Base-by-base conservation (phyloP, 192 early-diverging fungal species). In the Polychytrium aggregatum region DNA sequence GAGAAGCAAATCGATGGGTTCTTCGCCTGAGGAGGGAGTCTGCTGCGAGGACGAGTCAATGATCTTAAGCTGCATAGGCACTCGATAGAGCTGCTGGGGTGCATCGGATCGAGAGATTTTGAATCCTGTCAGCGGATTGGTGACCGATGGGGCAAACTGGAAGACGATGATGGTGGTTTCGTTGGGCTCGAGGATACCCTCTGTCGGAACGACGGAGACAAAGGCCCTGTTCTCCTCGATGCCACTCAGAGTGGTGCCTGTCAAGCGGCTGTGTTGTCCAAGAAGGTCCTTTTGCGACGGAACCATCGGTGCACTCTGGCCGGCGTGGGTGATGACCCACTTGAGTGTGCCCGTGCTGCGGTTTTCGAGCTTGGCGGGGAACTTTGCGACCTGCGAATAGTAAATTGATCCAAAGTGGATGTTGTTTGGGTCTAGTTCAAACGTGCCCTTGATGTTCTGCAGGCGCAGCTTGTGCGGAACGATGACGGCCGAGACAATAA, bases 311-410 rank as follows among this genome's bases (percentile, higher is more conserved):
- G 29, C 40, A 26, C 34, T 53, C 40, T 69, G 60, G 4, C 64
- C 65, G 5, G 66, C 56, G 27, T 64, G 59, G 3, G 59, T 69
- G 20, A 74, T 67, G 4, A 60, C 66, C 71, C 71, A 74, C 18
- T 48, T 35, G 11, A 64, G 22, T 9, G 41, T 20, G 9, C 2
- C 50, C 7, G 43, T 29, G 11, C 50, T 48, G 1, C 53, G 51
- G 56, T 74, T 74, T 44, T 66, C 61, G 11, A 74, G 43, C 34
- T 41, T 48, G 13, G 61, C 37, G 7, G 44, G 53, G 9, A 74
- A 41, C 18, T 39, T 29, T 13, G 64, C 71, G 6, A 21, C 25
- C 53, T 68, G 71, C 1, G 52, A 55, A 52, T 58, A 74, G 45
- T 69, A 66, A 10, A 74, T 51, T 2, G 48, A 34, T 10, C 67